Base-by-base conservation (phyloP, 1,139 yeast species). In the Debaryomyces sp. region DNA sequence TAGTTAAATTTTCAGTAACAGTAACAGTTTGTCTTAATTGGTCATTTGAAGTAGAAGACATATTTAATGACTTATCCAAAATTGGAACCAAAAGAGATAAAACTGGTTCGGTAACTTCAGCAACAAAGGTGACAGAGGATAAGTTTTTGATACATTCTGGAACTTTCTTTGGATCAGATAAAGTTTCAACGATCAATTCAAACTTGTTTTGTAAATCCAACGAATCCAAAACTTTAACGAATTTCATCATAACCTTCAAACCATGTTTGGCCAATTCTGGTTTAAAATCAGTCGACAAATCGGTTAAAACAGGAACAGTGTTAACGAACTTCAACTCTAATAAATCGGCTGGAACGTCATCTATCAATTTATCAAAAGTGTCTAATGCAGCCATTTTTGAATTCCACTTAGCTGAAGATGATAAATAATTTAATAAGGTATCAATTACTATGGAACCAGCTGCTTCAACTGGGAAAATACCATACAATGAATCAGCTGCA, bases 31-130 rank as follows among this genome's bases (percentile, higher is more conserved):
- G 97, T 74, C 99, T 88, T 60, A 94, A 81, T 69, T 92, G 96
- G 64, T 94, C 98, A 71, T 92, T 97, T 13, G 97, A 86, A 5
- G 96, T 87, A 1, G 96, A 88, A 13, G 96, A 83, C 78, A 87
- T 80, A 64, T 89, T 91, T 64, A 94, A 79, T 2, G 98, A 94
- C 67, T 94, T 89, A 67, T 86, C 94, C 63, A 94, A 80, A 58
- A 92, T 92, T 45, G 99, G 99, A 37, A 90, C 97, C 59, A 94
- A 78, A 51, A 94, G 74, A 4, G 98, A 82, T 57, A 94, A 78
- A 6, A 96, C 95, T 7, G 98, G 96, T 71, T 92, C 98, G 15
- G 98, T 94, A 54, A 94, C 99, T 74, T 94, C 99, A 43, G 99
- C 97, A 45, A 94, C 99, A 68, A 94, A 94, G 0, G 99, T 94